Base-by-base conservation (phyloP, 805 yeast genomes). In the Yamadazyma laniorum region DNA sequence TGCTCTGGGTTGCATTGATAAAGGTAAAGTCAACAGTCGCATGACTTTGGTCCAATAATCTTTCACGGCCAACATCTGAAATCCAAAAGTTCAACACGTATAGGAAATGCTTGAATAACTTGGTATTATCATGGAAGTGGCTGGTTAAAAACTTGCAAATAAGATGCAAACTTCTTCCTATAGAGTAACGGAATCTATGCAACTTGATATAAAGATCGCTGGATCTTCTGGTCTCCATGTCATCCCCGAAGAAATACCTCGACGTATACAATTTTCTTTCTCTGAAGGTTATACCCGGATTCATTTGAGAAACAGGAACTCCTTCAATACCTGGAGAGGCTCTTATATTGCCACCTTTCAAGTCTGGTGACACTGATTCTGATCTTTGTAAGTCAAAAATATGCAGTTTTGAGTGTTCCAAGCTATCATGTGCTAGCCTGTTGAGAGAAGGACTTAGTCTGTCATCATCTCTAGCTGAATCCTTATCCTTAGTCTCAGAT, bases 31-130 rank as follows among this genome's bases (percentile, higher is more conserved):
- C 77, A 23, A 82, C 66, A 25, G 65, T 63, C 4, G 80, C 75
- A 31, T 79, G 81, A 41, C 79, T 76, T 3, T 73, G 63, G 29
- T 73, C 80, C 34, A 80, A 72, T 1, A 82, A 59, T 9, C 83
- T 65, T 48, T 86, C 95, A 39, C 77, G 72, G 2, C 95, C 95
- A 18, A 83, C 82, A 53, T 88, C 93, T 18, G 83, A 70, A 49
- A 83, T 81, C 87, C 95, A 93, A 5, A 82, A 77, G 44, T 82
- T 79, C 30, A 83, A 55, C 3, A 82, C 80, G 51, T 78, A 76
- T 22, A 88, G 60, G 23, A 82, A 69, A 32, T 79, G 75, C 44
- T 78, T 78, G 53, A 81, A 74, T 5, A 84, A 55, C 9, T 76
- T 74, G 6, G 84, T 75, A 43, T 86, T 82, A 43, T 85, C 88